Evolutionary conservation across 129 eudicot genomes (phyloP).

Genomic region (Tagetes erecta): DNA sequence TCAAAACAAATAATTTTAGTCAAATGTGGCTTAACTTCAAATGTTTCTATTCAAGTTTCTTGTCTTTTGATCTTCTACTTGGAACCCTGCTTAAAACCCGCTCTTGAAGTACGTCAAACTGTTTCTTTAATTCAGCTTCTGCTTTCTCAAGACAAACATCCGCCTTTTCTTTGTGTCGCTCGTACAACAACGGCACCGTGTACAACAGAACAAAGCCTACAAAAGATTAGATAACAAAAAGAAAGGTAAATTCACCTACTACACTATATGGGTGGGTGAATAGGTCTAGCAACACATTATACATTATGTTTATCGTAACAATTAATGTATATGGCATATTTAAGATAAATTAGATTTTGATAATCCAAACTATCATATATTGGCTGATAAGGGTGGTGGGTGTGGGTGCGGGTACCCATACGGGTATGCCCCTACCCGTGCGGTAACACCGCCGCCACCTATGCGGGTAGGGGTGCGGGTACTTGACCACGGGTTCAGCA

Average conservation of each 20-base stretch:
- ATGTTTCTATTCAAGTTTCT: constrained; percentile 29
- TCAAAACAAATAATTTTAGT: constrained; percentile 21
- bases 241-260: neutral
- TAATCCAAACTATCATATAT: too few species aligned
- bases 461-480: too few species aligned
- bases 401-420: too few species aligned
- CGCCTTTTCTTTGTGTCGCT: constrained; percentile 66
- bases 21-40: neutral
- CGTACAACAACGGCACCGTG: constrained; percentile 76
- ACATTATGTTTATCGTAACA: neutral
- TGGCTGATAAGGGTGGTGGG: too few species aligned
- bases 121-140: constrained; percentile 63
- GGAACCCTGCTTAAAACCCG: constrained; percentile 85
- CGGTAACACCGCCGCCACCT: too few species aligned
- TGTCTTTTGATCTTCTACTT: constrained; percentile 48
- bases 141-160: constrained; percentile 80
- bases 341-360: too few species aligned
- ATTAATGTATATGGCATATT: neutral
- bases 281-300: neutral
- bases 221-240: neutral
- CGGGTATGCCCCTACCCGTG: too few species aligned
- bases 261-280: neutral
- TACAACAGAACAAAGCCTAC: constrained; percentile 69
- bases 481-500: too few species aligned
- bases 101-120: constrained; percentile 60